Evolutionary conservation across 108 stramenopile species (phyloP).

Genomic region (Cylindrotheca fusiformis): DNA sequence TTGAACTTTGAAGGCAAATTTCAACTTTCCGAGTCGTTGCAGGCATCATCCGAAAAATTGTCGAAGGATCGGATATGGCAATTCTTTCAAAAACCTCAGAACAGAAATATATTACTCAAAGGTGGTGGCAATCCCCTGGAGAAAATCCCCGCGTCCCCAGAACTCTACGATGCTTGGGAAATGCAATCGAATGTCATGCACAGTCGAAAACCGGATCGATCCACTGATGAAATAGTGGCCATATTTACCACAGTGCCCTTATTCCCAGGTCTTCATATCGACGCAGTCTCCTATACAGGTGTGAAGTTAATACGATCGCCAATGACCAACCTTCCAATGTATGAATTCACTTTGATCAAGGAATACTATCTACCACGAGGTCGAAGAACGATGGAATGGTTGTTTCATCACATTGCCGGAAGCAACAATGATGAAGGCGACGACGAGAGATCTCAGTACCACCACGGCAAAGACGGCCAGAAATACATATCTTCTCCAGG

Average conservation of each 20-base stretch:
- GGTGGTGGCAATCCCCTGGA: conserved; percentile 28
- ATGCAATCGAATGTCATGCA: conserved; percentile 6
- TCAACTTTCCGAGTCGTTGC: not conserved
- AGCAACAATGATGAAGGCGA: not conserved
- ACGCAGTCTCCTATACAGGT: conserved; percentile 26
- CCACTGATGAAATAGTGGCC: conserved; percentile 12
- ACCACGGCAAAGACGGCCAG: not conserved
- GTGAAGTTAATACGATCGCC: conserved; percentile 16
- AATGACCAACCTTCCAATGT: conserved; percentile 8
- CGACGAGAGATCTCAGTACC: not conserved
- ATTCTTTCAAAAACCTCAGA: conserved; percentile 19
- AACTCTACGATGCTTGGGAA: conserved; percentile 17
- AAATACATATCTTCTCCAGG: not conserved
- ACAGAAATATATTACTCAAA: conserved; percentile 23
- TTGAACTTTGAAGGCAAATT: not conserved
- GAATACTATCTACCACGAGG: conserved; percentile 24
- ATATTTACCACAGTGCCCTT: conserved; percentile 23
- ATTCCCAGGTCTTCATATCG: conserved; percentile 20
- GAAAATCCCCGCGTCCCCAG: conserved; percentile 7
- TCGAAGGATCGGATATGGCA: not conserved
- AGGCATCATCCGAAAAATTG: not conserved
- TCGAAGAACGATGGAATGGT: conserved; percentile 21
- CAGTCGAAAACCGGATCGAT: not conserved
- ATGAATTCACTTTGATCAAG: conserved; percentile 31
- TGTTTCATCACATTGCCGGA: conserved; percentile 27